Conservation (phyloP, 495 filamentous ascomycete species). For the Gamarada debralockiae region DNA sequence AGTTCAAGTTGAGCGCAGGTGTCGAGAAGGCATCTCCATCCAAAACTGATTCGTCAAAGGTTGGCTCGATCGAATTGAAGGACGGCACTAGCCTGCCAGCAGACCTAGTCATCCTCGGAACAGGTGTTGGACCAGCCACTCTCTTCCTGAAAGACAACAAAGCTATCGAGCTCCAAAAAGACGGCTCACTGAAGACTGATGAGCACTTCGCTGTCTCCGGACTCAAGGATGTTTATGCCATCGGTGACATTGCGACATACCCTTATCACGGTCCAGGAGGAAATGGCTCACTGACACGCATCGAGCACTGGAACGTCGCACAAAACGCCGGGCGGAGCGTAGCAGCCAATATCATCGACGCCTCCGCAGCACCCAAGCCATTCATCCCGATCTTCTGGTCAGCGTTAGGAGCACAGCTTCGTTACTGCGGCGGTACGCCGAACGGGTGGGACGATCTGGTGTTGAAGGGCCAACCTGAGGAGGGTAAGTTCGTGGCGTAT, state of each 20-base stretch:
- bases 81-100: constrained; percentile 80
- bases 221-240: constrained; percentile 79
- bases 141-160: constrained; percentile 75
- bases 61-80: constrained; percentile 80
- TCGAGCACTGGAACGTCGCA: constrained; percentile 98
- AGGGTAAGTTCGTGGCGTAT: constrained; percentile 83
- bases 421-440: constrained; percentile 84
- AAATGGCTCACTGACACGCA: constrained; percentile 60
- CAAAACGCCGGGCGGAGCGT: constrained; percentile 84
- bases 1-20: constrained; percentile 74
- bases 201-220: constrained; percentile 70
- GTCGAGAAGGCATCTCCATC: constrained; percentile 81
- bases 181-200: constrained; percentile 77
- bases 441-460: constrained; percentile 83
- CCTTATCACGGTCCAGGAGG: constrained; percentile 91
- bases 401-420: constrained; percentile 79
- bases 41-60: constrained; percentile 53
- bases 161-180: constrained; percentile 62
- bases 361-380: constrained; percentile 52
- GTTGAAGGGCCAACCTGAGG: constrained; percentile 69
- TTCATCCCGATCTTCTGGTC: constrained; percentile 98
- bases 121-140: constrained; percentile 85
- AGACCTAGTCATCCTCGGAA: constrained; percentile 86
- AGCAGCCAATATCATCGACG: constrained; percentile 67
- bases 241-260: constrained; percentile 95